Conservation (phyloP, 306 rosid species). For the Pterocarpus santalinus region DNA sequence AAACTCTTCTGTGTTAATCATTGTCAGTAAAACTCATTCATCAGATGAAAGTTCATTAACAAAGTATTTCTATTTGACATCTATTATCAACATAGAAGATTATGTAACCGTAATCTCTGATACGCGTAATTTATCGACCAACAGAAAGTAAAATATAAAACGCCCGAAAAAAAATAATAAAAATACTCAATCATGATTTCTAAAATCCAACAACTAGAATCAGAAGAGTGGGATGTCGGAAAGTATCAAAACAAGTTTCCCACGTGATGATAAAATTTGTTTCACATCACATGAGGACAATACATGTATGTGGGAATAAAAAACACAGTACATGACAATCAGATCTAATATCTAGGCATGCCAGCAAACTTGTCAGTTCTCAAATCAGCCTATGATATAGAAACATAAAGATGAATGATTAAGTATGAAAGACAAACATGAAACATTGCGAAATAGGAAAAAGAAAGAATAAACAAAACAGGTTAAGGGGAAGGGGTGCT, state of each 20-base stretch:
- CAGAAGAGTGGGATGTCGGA: neutral
- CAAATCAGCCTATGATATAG: too few relatives aligned
- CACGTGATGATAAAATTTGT: neutral
- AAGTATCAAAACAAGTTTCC: neutral
- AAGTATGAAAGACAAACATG: neutral
- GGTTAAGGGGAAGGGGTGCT: neutral
- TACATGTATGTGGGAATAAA: neutral
- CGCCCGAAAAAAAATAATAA: neutral
- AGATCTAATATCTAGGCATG: neutral
- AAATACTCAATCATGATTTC: neutral
- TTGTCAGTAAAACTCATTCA: neutral
- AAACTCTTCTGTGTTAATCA: neutral
- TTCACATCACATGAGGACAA: neutral
- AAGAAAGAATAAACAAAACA: neutral
- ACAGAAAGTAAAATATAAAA: neutral
- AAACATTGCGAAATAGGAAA: neutral
- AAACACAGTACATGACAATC: neutral
- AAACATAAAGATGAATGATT: too few relatives aligned
- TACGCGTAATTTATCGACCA: neutral
- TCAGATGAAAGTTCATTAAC: conserved; percentile 9
- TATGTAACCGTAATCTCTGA: conserved; percentile 1
- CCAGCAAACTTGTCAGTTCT: too few relatives aligned
- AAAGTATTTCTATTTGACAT: conserved; percentile 11
- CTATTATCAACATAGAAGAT: conserved; percentile 6
- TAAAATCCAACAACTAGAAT: neutral